phyloP scores from a whole-genome alignment of 495 filamentous ascomycete species.

The Entonaema liquescens region DNA sequence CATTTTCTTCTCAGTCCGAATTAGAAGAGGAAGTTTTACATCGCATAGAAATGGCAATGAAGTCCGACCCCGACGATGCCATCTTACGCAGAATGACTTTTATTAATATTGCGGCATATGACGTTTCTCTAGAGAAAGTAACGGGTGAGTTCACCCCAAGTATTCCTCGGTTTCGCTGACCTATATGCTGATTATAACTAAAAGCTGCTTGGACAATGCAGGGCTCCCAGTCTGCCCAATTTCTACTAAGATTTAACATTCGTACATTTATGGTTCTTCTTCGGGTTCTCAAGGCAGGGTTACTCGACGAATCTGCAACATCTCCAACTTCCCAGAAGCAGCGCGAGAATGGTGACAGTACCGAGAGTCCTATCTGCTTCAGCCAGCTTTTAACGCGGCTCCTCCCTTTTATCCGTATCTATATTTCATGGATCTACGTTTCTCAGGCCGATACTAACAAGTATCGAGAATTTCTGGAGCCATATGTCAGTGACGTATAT shows the following conservation, averaged over 20 bases:
- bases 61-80: slow-evolving; percentile 66
- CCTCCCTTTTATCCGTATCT: slow-evolving; percentile 53
- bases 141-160: slow-evolving; percentile 58
- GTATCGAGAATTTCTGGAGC: slow-evolving; percentile 53
- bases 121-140: slow-evolving; percentile 68
- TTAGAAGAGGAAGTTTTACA: slow-evolving; percentile 86
- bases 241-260: slow-evolving; percentile 81
- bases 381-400: slow-evolving; percentile 41
- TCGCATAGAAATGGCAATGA: slow-evolving; percentile 76
- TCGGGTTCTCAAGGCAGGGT: slow-evolving; percentile 72
- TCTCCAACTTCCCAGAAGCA: slow-evolving; percentile 8
- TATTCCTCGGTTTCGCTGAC: slow-evolving; percentile 3
- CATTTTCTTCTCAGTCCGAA: slow-evolving; percentile 77
- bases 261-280: slow-evolving; percentile 82
- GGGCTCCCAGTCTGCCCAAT: slow-evolving; percentile 67
- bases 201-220: slow-evolving; percentile 49
- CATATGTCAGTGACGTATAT: slow-evolving; percentile 53
- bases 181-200: slow-evolving; percentile 41
- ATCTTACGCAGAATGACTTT: slow-evolving; percentile 79
- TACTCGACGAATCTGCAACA: slow-evolving; percentile 59
- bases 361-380: slow-evolving; percentile 38
- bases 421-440: slow-evolving; percentile 56
- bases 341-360: slow-evolving; percentile 7
- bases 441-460: slow-evolving; percentile 48
- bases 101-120: slow-evolving; percentile 85